Evolutionary conservation across 495 filamentous ascomycete species (phyloP).

Genomic region (Trichoderma virens): DNA sequence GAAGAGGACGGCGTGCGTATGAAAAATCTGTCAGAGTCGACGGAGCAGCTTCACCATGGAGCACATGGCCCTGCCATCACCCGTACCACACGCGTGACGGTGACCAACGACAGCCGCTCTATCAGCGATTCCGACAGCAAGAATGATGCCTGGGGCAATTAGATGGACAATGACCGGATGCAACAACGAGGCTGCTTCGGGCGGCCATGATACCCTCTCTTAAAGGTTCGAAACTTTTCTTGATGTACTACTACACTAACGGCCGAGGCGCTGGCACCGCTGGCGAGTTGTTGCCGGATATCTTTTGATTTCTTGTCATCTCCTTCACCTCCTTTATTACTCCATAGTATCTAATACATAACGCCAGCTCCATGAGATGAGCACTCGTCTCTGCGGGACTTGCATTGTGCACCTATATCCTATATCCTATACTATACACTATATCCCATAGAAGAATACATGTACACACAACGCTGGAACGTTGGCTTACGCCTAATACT

Average conservation of each 20-base stretch:
- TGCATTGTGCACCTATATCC: not conserved
- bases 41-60: constrained; percentile 20
- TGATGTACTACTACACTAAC: not conserved
- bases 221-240: not conserved
- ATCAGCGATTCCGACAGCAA: not conserved
- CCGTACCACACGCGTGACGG: not conserved
- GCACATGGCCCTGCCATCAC: constrained; percentile 7
- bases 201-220: not conserved
- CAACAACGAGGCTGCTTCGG: not conserved
- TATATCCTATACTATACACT: not conserved
- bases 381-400: not conserved
- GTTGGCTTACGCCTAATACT: not conserved
- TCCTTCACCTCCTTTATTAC: not conserved
- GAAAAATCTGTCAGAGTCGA: constrained; percentile 22
- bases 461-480: not conserved
- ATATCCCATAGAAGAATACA: not conserved
- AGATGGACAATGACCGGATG: not conserved
- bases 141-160: not conserved
- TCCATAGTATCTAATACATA: not conserved
- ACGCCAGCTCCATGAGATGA: not conserved
- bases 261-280: not conserved
- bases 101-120: constrained; percentile 1
- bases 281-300: not conserved
- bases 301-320: not conserved
- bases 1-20: constrained; percentile 16